Evolutionary conservation across 345 rosid species (phyloP).

Genomic region (Erysimum cheiranthoides): DNA sequence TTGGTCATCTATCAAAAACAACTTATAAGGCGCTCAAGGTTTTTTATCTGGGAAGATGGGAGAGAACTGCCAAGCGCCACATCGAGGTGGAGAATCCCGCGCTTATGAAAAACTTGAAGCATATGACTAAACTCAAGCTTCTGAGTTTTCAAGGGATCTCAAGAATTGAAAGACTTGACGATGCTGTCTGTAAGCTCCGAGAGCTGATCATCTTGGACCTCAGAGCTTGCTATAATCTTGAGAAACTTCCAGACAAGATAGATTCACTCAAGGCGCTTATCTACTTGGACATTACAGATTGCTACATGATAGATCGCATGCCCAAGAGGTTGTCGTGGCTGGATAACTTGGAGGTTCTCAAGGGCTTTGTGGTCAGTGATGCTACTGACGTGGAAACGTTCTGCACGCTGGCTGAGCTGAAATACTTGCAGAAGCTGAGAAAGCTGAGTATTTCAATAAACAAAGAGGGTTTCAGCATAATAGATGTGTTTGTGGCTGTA

Average conservation of each 20-base stretch:
- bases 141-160: conserved; percentile 69
- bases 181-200: conserved; percentile 42
- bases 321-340: conserved; percentile 55
- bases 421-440: conserved; percentile 38
- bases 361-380: conserved; percentile 65
- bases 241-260: conserved; percentile 55
- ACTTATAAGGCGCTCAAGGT: conserved; percentile 34
- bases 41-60: conserved; percentile 59
- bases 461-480: not conserved
- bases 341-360: conserved; percentile 55
- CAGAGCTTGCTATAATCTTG: conserved; percentile 59
- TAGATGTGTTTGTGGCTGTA: not conserved
- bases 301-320: conserved; percentile 57
- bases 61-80: conserved; percentile 47
- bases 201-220: conserved; percentile 61
- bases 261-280: conserved; percentile 50
- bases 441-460: conserved; percentile 51
- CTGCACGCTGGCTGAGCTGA: conserved; percentile 36
- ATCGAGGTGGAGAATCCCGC: conserved; percentile 50
- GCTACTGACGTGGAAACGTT: conserved; percentile 20
- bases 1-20: not conserved
- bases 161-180: conserved; percentile 48
- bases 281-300: conserved; percentile 62
- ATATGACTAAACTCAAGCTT: conserved; percentile 45
- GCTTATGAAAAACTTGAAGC: conserved; percentile 43